A percentile compares a stretch with the other conserved stretches of the same genome.
These are phyloP conservation scores for Viridothelium virens DNA, from an alignment of 495 filamentous ascomycete genomes.

Conservation along the genomic window DNA sequence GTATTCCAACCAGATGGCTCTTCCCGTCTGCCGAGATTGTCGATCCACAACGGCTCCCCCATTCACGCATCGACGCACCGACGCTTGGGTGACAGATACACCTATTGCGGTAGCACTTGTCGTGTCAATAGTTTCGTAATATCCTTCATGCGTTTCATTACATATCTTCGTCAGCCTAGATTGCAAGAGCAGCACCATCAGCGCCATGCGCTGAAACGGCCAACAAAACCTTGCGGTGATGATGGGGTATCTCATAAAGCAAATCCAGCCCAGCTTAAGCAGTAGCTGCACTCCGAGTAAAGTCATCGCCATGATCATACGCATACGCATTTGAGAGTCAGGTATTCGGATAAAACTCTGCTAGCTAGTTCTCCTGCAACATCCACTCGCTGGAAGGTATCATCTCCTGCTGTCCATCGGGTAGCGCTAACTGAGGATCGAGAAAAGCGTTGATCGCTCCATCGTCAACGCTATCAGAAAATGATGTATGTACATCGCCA, in stretches of 20 bases:
- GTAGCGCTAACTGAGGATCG: background rate
- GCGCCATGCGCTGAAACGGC: no score
- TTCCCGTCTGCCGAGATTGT: constrained; percentile 8
- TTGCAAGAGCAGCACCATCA: background rate
- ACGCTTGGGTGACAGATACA: no score
- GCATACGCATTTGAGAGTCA: background rate
- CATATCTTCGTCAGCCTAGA: background rate
- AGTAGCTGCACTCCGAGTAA: background rate
- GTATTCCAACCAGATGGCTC: background rate
- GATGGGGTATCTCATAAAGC: background rate
- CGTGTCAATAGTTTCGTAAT: background rate
- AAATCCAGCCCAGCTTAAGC: background rate
- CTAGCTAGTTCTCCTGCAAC: background rate
- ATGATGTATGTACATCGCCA: background rate
- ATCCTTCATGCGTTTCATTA: background rate
- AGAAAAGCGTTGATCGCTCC: background rate
- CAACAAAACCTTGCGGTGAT: background rate
- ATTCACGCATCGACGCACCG: background rate
- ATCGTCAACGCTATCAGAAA: background rate
- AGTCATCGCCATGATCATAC: background rate
- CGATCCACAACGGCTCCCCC: background rate
- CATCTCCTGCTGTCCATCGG: background rate
- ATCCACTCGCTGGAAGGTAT: background rate
- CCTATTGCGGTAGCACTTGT: no score
- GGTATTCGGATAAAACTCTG: background rate